phyloP scores from a whole-genome alignment of 2,329 filamentous ascomycete genomes.

The Cercospora zeina region DNA sequence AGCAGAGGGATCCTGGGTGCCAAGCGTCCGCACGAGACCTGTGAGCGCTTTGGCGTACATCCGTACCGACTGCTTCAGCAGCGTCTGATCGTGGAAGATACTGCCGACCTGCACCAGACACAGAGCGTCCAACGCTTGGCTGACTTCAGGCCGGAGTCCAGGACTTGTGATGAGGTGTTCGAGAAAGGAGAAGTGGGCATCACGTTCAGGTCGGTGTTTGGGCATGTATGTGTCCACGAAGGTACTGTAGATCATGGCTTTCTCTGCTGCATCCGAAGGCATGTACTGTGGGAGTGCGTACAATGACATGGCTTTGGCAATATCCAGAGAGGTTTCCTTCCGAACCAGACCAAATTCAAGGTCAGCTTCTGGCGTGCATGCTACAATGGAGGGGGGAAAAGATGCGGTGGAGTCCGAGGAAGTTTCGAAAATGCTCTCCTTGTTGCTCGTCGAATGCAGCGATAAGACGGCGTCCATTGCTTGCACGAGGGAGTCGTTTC shows the following conservation, averaged over 20 bases:
- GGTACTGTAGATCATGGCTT: constrained; percentile 30
- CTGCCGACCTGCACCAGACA: constrained; percentile 37
- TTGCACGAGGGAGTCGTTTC: not conserved
- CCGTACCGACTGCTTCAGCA: constrained; percentile 33
- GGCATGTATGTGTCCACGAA: constrained; percentile 39
- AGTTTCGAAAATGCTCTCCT: not conserved
- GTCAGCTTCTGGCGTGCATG: not conserved
- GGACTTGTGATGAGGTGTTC: constrained; percentile 29
- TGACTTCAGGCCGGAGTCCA: constrained; percentile 30
- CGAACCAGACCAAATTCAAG: not conserved
- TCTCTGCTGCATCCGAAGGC: constrained; percentile 25
- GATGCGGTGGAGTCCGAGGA: not conserved
- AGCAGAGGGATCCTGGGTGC: constrained; percentile 10
- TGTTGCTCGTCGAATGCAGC: not conserved
- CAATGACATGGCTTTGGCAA: constrained; percentile 17
- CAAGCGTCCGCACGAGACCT: constrained; percentile 28
- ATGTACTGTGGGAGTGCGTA: constrained; percentile 19
- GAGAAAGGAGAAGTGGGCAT: constrained; percentile 32
- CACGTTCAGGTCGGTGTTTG: constrained; percentile 18
- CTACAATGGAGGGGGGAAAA: not conserved
- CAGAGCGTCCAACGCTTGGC: constrained; percentile 35
- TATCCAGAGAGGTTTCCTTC: constrained; percentile 5
- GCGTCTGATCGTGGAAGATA: constrained; percentile 29
- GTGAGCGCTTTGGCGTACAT: constrained; percentile 33
- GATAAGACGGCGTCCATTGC: not conserved